Evolutionary conservation across 176 grass and related monocot genomes (phyloP), one percentile per base, ranked within the genome.

Genomic region (Poa pratensis): DNA sequence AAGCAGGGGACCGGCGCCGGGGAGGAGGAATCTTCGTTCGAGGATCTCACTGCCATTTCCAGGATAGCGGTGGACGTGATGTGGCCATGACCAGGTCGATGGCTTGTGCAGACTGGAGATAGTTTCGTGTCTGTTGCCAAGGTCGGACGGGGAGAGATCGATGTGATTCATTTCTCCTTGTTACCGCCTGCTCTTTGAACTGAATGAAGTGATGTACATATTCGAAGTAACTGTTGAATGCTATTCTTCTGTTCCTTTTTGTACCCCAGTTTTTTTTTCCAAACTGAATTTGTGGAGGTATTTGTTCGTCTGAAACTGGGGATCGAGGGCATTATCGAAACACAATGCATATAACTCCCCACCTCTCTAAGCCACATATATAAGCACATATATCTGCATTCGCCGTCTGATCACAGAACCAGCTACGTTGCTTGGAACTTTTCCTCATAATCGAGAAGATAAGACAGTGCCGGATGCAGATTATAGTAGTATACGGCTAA

Each of bases 61-160:
- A 73, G 65, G 55, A 58, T 90, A 22, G 73, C 80, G 0, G 88
- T 90, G 43, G 88, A 90, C 54, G 26, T 86, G 4, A 90, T 90
- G 88, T 90, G 88, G 88, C 88, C 84, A 19, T 89, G 67, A 88
- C 34, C 62, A 5, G 27, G 5, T 46, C 71, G n/a, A 2, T 14
- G 45, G 2, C 0, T 5, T 55, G 14, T 42, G 61, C 19, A 52
- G 78, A 23, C 27, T 39, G 11, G 11, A 46, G n/a, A 10, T 43
- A 27, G n/a, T 19, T 82, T 7, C 24, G 69, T 22, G 54, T 74
- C n/a, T 32, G 53, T n/a, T 42, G 51, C 22, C 42, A 15, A 73
- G 1, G 22, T 45, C 15, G 26, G 13, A 40, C 26, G 61, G 61
- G 24, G 35, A 39, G 30, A 39, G 64, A 54, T 34, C 27, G 7